Evolutionary conservation across 768 basidiomycete genomes (phyloP), one percentile per base, ranked within the genome.

Genomic region (Leccinum obscurum): DNA sequence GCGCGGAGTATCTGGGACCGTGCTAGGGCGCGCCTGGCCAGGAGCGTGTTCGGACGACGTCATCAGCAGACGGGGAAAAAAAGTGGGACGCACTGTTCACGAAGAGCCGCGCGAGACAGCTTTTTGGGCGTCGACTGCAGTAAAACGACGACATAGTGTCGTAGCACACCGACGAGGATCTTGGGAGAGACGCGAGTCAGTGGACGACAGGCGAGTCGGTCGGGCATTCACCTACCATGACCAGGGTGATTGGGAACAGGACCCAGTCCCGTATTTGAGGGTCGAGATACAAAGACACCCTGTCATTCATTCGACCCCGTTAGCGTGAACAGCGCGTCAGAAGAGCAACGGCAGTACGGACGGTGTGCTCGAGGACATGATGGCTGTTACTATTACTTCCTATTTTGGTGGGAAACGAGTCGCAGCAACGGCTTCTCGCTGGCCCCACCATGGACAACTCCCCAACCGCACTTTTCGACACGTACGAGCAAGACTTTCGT

Each of bases 181-280:
- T 96, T 68, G 52, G 6, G 34, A 9, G 22, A 61, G 34, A 55
- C 35, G 32, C 39, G 30, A 8, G 48, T 58, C 60, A 64, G 58
- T 48, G 22, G 48, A 52, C 48, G 54, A 39, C 26, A 26, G 3
- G 4, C 0, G 20, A 14, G 20, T 44, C 15, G 8, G 34, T 34
- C 49, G 20, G 24, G 20, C 6, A 15, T 57, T 56, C 62, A 77
- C 85, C 68, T 63, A 93, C 95, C 95, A 97, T 97, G 72, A 98
- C 94, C 62, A 97, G 80, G 55, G 95, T 98, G 77, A 98, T 97
- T 56, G 95, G 95, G 77, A 98, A 94, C 60, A 98, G 77, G 49
- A 98, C 88, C 90, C 89, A 92, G 71, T 91, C 93, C 67, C 95
- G 86, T 74, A 98, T 98, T 76, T 95, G 92, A 48, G 95, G 95